A percentile compares a stretch with the other conserved stretches of the same genome.
phyloP scores from a whole-genome alignment of 2,329 filamentous ascomycete genomes.

The Diaporthe citri region DNA sequence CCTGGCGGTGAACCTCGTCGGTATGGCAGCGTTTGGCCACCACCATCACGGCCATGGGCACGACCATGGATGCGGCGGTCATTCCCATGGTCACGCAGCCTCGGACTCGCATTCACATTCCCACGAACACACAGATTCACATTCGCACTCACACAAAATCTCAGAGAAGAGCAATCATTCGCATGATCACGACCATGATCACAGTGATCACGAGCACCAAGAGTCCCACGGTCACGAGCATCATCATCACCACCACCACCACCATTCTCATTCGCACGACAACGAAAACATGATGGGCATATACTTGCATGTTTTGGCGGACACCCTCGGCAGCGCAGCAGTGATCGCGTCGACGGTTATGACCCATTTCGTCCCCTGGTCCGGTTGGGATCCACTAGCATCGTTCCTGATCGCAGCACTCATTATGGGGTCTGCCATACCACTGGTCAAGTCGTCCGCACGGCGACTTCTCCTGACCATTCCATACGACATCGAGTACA shows the following conservation, averaged over 20 bases:
- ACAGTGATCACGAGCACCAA: constrained; percentile 55
- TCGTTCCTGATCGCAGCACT: constrained; percentile 93
- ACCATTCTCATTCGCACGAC: constrained; percentile 71
- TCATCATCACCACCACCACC: constrained; percentile 48
- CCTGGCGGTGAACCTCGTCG: constrained; percentile 90
- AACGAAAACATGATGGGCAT: constrained; percentile 99
- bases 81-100: constrained; percentile 51
- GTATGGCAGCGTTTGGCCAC: constrained; percentile 85
- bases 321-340: constrained; percentile 93
- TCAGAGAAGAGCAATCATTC: constrained; percentile 45
- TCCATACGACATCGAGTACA: constrained; percentile 88
- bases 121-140: constrained; percentile 45
- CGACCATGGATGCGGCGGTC: constrained; percentile 32
- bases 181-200: constrained; percentile 48
- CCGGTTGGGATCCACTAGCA: constrained; percentile 93
- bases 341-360: constrained; percentile 93
- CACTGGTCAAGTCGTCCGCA: constrained; percentile 87
- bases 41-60: constrained; percentile 72
- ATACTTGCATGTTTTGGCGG: constrained; percentile 93
- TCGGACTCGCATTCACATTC: constrained; percentile 46
- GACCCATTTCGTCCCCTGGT: constrained; percentile 89
- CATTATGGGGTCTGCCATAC: constrained; percentile 92
- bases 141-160: constrained; percentile 45
- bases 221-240: constrained; percentile 55
- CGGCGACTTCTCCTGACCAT: constrained; percentile 86